These are phyloP conservation scores for Penicillium aurantiogriseum DNA, from an alignment of 2,329 filamentous ascomycete species.

Conservation along the genomic window DNA sequence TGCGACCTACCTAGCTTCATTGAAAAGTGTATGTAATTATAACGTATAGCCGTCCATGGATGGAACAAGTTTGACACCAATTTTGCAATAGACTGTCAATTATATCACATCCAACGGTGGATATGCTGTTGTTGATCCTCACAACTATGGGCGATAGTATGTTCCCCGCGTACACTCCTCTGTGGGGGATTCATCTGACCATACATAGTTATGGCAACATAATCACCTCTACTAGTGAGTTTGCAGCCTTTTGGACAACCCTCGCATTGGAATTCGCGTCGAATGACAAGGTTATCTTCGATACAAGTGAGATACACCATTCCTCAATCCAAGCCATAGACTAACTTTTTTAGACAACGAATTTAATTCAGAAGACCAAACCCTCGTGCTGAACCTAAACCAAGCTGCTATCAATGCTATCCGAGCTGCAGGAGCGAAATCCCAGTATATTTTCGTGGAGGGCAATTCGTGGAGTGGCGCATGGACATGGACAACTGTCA, in stretches of 20 bases:
- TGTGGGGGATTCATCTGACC: neutral
- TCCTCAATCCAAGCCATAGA: no score
- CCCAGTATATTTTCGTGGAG: slow-evolving; percentile 59
- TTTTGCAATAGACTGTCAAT: slow-evolving; percentile 29
- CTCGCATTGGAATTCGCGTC: slow-evolving; percentile 54
- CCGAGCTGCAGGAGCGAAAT: slow-evolving; percentile 57
- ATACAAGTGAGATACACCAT: slow-evolving; percentile 48
- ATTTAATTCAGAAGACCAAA: slow-evolving; percentile 62
- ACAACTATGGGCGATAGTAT: slow-evolving; percentile 54
- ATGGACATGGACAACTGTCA: slow-evolving; percentile 50
- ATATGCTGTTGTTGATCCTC: slow-evolving; percentile 58
- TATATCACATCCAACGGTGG: slow-evolving; percentile 47
- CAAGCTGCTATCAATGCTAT: slow-evolving; percentile 64
- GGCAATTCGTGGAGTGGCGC: slow-evolving; percentile 51
- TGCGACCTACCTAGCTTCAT: slow-evolving; percentile 19
- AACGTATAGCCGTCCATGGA: fast-evolving
- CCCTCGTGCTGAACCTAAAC: slow-evolving; percentile 59
- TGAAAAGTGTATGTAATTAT: slow-evolving; percentile 18
- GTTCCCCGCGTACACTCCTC: neutral
- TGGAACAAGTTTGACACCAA: neutral
- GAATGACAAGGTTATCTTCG: slow-evolving; percentile 60
- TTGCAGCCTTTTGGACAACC: slow-evolving; percentile 58
- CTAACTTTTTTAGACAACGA: slow-evolving; percentile 53
- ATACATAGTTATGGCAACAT: slow-evolving; percentile 32
- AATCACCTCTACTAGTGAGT: slow-evolving; percentile 54